phyloP scores from a whole-genome alignment of 2,329 filamentous ascomycete species.

The Dothidotthia symphoricarpi region DNA sequence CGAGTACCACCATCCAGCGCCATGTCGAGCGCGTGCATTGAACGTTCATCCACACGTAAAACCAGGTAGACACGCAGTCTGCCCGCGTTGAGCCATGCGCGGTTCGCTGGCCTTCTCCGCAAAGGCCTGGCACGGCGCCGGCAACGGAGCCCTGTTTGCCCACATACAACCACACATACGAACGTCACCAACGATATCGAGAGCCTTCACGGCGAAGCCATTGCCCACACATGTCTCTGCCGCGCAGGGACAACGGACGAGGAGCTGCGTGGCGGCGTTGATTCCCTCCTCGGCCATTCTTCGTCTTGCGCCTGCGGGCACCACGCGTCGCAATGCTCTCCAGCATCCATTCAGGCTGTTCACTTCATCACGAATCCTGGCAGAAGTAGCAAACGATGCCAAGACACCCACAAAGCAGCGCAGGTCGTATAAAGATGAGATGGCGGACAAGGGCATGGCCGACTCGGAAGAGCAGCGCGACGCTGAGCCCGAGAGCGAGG shows the following conservation, averaged over 20 bases:
- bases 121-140: conserved; percentile 37
- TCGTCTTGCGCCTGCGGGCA: conserved; percentile 18
- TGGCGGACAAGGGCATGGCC: conserved; percentile 37
- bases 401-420: conserved; percentile 19
- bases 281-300: conserved; percentile 11
- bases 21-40: conserved; percentile 27
- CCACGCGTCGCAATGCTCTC: conserved; percentile 27
- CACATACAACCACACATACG: conserved; percentile 31
- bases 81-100: conserved; percentile 35
- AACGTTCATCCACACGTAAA: conserved; percentile 11
- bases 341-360: conserved; percentile 30
- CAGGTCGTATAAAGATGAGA: conserved; percentile 42
- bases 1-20: conserved; percentile 9
- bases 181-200: conserved; percentile 15
- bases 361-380: conserved; percentile 25
- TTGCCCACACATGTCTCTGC: conserved; percentile 1
- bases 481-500: conserved; percentile 59
- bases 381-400: conserved; percentile 22
- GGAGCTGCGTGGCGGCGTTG: conserved; percentile 10
- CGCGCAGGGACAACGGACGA: conserved; percentile 2
- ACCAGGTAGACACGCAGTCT: conserved; percentile 27
- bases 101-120: conserved; percentile 29
- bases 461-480: conserved; percentile 43
- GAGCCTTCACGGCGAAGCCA: conserved; percentile 17
- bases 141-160: conserved; percentile 36